Evolutionary conservation across 306 rosid species (phyloP).

Genomic region (Corylus heterophylla): DNA sequence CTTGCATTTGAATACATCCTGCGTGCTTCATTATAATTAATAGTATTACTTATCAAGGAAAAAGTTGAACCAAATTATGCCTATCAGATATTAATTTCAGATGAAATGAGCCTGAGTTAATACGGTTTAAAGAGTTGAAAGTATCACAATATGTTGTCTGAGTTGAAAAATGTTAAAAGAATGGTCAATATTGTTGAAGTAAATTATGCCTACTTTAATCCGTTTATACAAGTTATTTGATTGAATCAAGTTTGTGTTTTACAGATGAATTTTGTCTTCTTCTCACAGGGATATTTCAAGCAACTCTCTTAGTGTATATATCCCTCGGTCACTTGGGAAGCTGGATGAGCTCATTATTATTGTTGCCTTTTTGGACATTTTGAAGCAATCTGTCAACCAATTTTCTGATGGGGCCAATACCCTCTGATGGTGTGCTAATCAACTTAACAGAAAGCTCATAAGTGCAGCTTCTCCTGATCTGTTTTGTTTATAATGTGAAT

Average conservation of each 20-base stretch:
- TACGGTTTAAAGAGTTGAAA: too few species aligned
- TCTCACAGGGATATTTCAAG: conserved; percentile 87
- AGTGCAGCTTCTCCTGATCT: conserved; percentile 40
- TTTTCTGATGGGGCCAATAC: conserved; percentile 94
- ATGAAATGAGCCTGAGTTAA: background rate
- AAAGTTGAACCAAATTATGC: background rate
- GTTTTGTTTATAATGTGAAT: conserved; percentile 5
- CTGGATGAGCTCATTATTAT: conserved; percentile 52
- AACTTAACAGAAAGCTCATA: conserved; percentile 78
- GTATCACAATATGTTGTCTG: too few species aligned
- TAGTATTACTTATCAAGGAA: background rate
- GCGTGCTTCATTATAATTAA: background rate
- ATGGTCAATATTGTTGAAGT: background rate
- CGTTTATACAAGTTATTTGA: background rate
- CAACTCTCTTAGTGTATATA: conserved; percentile 77
- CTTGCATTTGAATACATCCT: background rate
- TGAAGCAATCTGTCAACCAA: conserved; percentile 83
- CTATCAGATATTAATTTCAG: background rate
- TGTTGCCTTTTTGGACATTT: conserved; percentile 29
- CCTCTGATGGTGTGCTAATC: conserved; percentile 79
- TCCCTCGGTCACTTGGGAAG: conserved; percentile 79
- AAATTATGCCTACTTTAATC: background rate
- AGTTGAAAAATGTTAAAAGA: too few species aligned
- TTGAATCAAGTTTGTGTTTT: conserved; percentile 15
- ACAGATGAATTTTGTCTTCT: conserved; percentile 18